phyloP scores from a whole-genome alignment of 2,329 filamentous ascomycete species.

The Geosmithia flava region DNA sequence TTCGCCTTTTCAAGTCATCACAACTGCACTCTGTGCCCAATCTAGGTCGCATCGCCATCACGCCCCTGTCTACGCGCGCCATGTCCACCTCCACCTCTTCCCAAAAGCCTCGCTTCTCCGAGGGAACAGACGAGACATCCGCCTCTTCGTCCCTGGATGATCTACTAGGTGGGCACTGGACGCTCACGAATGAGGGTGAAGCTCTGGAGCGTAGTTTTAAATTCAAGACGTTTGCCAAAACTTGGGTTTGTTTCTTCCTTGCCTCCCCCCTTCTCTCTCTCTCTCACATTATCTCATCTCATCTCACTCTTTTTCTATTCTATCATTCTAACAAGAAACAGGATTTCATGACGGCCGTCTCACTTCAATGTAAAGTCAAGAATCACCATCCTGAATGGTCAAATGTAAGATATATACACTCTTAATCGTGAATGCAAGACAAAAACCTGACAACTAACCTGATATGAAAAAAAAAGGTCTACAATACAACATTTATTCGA shows the following conservation, averaged over 20 bases:
- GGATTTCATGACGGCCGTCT: slow-evolving; percentile 66
- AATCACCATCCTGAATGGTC: slow-evolving; percentile 71
- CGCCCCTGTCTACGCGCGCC: background rate
- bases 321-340: slow-evolving; percentile 13
- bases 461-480: slow-evolving; percentile 39
- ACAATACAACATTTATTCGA: slow-evolving; percentile 56
- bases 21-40: background rate
- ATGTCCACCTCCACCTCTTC: background rate
- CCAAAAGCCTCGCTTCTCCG: slow-evolving; percentile 24
- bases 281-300: too few relatives aligned
- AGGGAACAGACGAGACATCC: slow-evolving; percentile 27
- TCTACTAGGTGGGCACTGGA: slow-evolving; percentile 36
- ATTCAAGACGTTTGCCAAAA: slow-evolving; percentile 54
- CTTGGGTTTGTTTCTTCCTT: slow-evolving; percentile 37
- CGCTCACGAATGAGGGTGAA: slow-evolving; percentile 33
- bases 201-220: slow-evolving; percentile 48
- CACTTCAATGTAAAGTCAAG: slow-evolving; percentile 52
- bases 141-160: slow-evolving; percentile 21
- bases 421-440: background rate
- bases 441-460: background rate
- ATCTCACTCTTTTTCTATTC: too few relatives aligned
- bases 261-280: background rate
- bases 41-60: background rate
- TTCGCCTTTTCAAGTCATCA: background rate
- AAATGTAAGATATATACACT: slow-evolving; percentile 36